phyloP scores from a whole-genome alignment of 495 filamentous ascomycete genomes.

The Hypoxylon lienhwacheense region DNA sequence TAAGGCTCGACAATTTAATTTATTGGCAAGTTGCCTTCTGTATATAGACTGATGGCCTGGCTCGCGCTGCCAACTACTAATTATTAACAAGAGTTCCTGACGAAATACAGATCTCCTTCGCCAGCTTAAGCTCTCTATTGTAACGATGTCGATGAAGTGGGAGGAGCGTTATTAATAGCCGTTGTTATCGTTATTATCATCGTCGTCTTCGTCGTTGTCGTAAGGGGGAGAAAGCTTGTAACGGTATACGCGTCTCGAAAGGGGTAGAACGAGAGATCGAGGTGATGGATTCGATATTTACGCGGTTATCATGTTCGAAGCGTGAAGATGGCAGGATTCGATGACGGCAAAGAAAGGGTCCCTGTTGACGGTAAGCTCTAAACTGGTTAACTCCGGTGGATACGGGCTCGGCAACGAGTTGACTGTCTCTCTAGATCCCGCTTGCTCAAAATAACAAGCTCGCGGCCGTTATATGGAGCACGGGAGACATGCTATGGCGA shows the following conservation, averaged over 20 bases:
- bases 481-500: constrained; percentile 14
- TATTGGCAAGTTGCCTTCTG: too few relatives aligned
- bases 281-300: background rate
- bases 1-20: too few relatives aligned
- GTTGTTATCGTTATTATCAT: background rate
- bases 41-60: too few relatives aligned
- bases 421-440: constrained; percentile 29
- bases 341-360: background rate
- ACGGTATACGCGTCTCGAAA: constrained; percentile 1
- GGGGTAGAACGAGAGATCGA: background rate
- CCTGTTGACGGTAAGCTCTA: constrained; percentile 18
- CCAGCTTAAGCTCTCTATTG: too few relatives aligned
- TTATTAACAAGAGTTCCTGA: too few relatives aligned
- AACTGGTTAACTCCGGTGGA: constrained; percentile 13
- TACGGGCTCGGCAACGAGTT: constrained; percentile 16
- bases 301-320: constrained; percentile 1
- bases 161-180: background rate
- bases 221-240: background rate
- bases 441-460: constrained; percentile 29
- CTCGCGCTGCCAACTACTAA: too few relatives aligned
- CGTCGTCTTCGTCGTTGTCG: constrained; percentile 2
- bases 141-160: background rate
- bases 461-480: constrained; percentile 21
- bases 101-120: too few relatives aligned
- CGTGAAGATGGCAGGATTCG: background rate